phyloP scores from a whole-genome alignment of 306 rosid genomes.

The Erythrophleum fordii region DNA sequence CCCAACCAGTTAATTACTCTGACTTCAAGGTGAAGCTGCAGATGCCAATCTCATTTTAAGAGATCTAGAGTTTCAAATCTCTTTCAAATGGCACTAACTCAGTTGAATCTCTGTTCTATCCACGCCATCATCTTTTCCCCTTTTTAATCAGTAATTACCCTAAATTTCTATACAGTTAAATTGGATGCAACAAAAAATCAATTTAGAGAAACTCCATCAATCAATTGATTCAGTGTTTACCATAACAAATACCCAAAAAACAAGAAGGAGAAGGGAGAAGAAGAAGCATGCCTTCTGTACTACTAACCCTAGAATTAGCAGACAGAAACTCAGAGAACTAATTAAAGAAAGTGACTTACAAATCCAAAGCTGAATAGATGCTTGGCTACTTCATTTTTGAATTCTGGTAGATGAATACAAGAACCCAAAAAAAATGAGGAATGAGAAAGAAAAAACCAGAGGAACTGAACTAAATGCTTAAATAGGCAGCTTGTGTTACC shows the following conservation, averaged over 20 bases:
- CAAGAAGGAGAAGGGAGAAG: not conserved
- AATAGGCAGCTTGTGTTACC: conserved; percentile 41
- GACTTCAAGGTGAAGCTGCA: not conserved
- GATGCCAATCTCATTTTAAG: conserved; percentile 8
- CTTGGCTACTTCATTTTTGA: conserved; percentile 42
- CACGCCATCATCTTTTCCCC: not conserved
- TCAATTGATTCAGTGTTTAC: conserved; percentile 24
- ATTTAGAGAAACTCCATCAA: conserved; percentile 26
- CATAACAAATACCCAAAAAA: not conserved
- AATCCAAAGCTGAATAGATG: conserved; percentile 42
- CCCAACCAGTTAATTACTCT: not conserved
- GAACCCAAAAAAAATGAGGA: not conserved
- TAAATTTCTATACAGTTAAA: conserved; percentile 19
- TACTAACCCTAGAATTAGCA: conserved; percentile 35
- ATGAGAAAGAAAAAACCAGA: conserved; percentile 37
- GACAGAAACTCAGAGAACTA: conserved; percentile 17
- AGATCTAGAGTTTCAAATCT: not conserved
- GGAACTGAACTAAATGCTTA: conserved; percentile 40
- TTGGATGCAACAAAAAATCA: conserved; percentile 22
- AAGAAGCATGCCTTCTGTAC: not conserved
- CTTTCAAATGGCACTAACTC: not conserved
- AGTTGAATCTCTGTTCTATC: not conserved
- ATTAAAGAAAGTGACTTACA: conserved; percentile 43
- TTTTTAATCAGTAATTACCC: conserved; percentile 16
- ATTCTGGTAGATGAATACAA: not conserved